phyloP scores from a whole-genome alignment of 2,329 filamentous ascomycete species.

The Aspergillus pseudoviridinutans region DNA sequence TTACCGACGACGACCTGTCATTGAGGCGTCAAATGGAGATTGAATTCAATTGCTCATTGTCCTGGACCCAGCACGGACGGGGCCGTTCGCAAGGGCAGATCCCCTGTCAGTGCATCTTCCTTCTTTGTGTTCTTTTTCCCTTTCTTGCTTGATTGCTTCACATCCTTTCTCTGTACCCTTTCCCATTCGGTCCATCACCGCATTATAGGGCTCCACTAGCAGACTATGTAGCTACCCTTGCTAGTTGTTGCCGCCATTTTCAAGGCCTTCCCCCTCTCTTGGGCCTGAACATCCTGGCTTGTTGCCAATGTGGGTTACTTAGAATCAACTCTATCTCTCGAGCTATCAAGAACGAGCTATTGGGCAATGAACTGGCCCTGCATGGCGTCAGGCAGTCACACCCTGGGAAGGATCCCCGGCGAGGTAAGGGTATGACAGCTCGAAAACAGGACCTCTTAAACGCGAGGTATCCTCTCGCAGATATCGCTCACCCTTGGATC shows the following conservation, averaged over 20 bases:
- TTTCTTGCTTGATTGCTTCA: slow-evolving; percentile 4
- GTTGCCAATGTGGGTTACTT: slow-evolving; percentile 13
- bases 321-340: slow-evolving; percentile 20
- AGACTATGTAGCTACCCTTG: slow-evolving; percentile 3
- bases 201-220: slow-evolving; percentile 8
- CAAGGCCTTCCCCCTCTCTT: slow-evolving; percentile 5
- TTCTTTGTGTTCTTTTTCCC: slow-evolving; percentile 4
- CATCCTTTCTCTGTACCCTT: neutral
- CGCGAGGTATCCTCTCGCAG: slow-evolving; percentile 6
- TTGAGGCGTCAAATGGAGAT: slow-evolving; percentile 5
- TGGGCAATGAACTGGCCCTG: slow-evolving; percentile 10
- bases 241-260: slow-evolving; percentile 6
- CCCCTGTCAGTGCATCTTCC: slow-evolving; percentile 9
- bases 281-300: slow-evolving; percentile 12
- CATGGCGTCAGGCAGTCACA: slow-evolving; percentile 9
- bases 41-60: slow-evolving; percentile 5
- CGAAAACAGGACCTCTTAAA: slow-evolving; percentile 14
- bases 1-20: slow-evolving; percentile 5
- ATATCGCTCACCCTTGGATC: neutral
- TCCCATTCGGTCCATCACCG: slow-evolving; percentile 7
- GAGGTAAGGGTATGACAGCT: slow-evolving; percentile 19
- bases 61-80: slow-evolving; percentile 10
- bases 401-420: slow-evolving; percentile 8
- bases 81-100: slow-evolving; percentile 4
- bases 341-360: slow-evolving; percentile 20